Conservation (phyloP, 1,139 yeast genomes). For the Candida gigantensis region DNA sequence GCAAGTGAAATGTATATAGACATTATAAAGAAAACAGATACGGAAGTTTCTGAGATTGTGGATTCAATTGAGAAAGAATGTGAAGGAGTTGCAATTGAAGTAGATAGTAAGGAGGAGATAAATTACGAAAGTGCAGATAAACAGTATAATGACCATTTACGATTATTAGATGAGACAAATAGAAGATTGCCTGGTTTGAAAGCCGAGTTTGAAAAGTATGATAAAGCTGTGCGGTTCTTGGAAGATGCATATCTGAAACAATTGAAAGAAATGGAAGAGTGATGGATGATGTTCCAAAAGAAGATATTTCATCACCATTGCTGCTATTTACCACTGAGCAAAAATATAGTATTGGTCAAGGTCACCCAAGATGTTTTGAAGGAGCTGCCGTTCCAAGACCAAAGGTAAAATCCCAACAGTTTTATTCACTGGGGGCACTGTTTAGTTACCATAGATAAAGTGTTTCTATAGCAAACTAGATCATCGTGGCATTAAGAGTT, state of each 20-base stretch:
- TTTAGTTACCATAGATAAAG: no score
- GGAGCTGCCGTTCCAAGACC: no score
- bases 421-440: no score
- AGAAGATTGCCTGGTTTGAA: conserved; percentile 32
- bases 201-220: conserved; percentile 32
- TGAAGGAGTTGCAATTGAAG: conserved; percentile 14
- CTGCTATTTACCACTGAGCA: no score
- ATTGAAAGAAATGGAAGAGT: conserved; percentile 3
- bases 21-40: conserved; percentile 32
- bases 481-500: no score
- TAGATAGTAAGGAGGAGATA: conserved; percentile 4
- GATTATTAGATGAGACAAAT: conserved; percentile 27
- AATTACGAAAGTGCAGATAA: conserved; percentile 22
- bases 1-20: conserved; percentile 30
- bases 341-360: no score
- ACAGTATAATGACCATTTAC: conserved; percentile 30
- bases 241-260: conserved; percentile 22
- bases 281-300: no score
- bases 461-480: no score
- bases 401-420: no score
- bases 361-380: no score
- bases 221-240: conserved; percentile 34
- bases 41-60: conserved; percentile 26
- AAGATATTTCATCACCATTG: no score
- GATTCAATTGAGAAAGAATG: conserved; percentile 15